Conservation (phyloP, 2,329 filamentous ascomycete genomes). For the Juglanconis sp. region DNA sequence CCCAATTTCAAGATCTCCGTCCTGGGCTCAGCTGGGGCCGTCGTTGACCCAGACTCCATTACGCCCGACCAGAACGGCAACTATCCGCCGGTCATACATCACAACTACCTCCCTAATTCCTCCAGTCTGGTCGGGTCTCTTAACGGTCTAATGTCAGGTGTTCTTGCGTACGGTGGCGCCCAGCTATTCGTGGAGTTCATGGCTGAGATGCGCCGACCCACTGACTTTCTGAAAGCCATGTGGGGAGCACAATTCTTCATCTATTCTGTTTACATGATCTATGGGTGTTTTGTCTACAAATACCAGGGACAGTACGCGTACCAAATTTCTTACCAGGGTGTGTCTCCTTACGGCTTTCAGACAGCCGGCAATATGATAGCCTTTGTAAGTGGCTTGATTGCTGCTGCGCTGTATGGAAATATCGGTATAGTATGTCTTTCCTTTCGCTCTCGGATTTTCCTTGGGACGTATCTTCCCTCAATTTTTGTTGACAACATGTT, state of each 20-base stretch:
- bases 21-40: slow-evolving; percentile 26
- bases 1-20: slow-evolving; percentile 43
- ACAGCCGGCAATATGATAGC: slow-evolving; percentile 40
- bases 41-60: slow-evolving; percentile 26
- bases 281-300: slow-evolving; percentile 26
- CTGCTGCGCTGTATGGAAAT: slow-evolving; percentile 46
- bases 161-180: slow-evolving; percentile 57
- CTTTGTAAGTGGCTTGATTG: slow-evolving; percentile 39
- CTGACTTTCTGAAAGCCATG: slow-evolving; percentile 41
- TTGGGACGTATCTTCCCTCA: not conserved
- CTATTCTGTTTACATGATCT: slow-evolving; percentile 38
- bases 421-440: slow-evolving; percentile 36
- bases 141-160: slow-evolving; percentile 51
- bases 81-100: slow-evolving; percentile 34
- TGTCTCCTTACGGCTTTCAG: slow-evolving; percentile 35
- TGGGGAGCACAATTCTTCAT: slow-evolving; percentile 39
- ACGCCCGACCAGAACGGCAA: slow-evolving; percentile 30
- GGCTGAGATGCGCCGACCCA: slow-evolving; percentile 44
- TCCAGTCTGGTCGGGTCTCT: slow-evolving; percentile 42
- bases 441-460: too few species aligned
- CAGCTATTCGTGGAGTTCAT: slow-evolving; percentile 57
- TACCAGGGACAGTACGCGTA: slow-evolving; percentile 6
- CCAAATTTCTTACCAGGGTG: slow-evolving; percentile 1
- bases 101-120: slow-evolving; percentile 38
- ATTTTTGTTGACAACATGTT: not conserved